phyloP scores from a whole-genome alignment of 1,139 yeast genomes.

The Pneumocystis jirovecii region DNA sequence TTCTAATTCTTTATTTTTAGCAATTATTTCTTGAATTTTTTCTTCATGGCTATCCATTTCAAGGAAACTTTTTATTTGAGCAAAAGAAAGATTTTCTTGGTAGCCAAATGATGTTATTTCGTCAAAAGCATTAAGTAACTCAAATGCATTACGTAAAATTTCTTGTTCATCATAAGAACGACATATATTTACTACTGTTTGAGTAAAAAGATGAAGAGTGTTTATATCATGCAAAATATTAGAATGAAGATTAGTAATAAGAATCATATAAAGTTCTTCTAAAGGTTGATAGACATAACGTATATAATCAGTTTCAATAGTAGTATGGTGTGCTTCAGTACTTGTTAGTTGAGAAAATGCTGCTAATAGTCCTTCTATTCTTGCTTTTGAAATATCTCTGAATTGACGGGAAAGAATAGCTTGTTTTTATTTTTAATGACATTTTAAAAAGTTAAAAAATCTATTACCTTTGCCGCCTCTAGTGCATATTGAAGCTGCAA shows the following conservation, averaged over 20 bases:
- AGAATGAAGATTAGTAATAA: slow-evolving; percentile 80
- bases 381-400: slow-evolving; percentile 67
- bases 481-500: slow-evolving; percentile 92
- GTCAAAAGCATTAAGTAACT: slow-evolving; percentile 80
- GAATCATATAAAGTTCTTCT: slow-evolving; percentile 82
- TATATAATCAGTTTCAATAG: slow-evolving; percentile 83
- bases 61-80: slow-evolving; percentile 77
- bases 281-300: slow-evolving; percentile 93
- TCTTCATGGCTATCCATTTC: slow-evolving; percentile 99
- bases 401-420: slow-evolving; percentile 88
- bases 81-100: slow-evolving; percentile 67
- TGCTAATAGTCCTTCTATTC: slow-evolving; percentile 74
- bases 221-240: slow-evolving; percentile 91
- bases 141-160: slow-evolving; percentile 72
- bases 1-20: slow-evolving; percentile 79
- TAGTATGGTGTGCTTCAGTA: slow-evolving; percentile 66
- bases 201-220: slow-evolving; percentile 73
- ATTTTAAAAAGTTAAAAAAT: not conserved
- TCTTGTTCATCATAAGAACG: slow-evolving; percentile 67
- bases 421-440: not conserved
- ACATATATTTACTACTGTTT: slow-evolving; percentile 62
- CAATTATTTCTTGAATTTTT: slow-evolving; percentile 93
- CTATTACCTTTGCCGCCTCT: slow-evolving; percentile 57
- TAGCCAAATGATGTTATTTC: slow-evolving; percentile 84
- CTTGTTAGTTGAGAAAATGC: slow-evolving; percentile 64